Conservation (phyloP, 2,329 filamentous ascomycete genomes). For the Cladosporium sp. region DNA sequence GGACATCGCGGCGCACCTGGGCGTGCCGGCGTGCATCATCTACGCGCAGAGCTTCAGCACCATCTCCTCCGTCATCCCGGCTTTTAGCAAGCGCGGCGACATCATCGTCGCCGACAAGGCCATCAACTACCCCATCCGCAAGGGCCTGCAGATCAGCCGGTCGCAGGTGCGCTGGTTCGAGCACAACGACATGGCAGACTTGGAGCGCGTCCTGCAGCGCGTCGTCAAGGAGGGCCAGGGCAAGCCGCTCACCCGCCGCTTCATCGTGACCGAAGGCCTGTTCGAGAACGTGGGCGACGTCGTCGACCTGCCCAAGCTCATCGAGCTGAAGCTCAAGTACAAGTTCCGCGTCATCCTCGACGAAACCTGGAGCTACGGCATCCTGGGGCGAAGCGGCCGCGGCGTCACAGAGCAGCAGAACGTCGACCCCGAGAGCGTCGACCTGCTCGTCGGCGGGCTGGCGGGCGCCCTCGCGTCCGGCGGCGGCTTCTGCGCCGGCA, state of each 20-base stretch:
- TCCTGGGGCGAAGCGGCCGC: constrained; percentile 84
- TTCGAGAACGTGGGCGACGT: constrained; percentile 89
- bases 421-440: constrained; percentile 85
- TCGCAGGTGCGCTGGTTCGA: constrained; percentile 92
- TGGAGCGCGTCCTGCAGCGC: constrained; percentile 79
- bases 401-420: constrained; percentile 96
- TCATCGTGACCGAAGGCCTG: constrained; percentile 92
- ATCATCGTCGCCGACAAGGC: constrained; percentile 94
- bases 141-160: constrained; percentile 87
- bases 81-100: constrained; percentile 95
- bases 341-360: constrained; percentile 98
- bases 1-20: constrained; percentile 86
- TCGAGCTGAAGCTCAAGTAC: constrained; percentile 92
- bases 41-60: constrained; percentile 97
- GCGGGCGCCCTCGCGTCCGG: constrained; percentile 86
- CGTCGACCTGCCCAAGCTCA: constrained; percentile 78
- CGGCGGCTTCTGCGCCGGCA: constrained; percentile 92
- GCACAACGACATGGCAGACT: constrained; percentile 92
- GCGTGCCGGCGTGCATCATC: constrained; percentile 84
- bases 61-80: constrained; percentile 93
- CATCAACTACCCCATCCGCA: constrained; percentile 89
- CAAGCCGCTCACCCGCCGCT: constrained; percentile 84
- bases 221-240: constrained; percentile 83
- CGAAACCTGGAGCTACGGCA: constrained; percentile 96
- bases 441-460: constrained; percentile 95